Percentiles rank a stretch among this genome's conserved stretches.
phyloP scores from a whole-genome alignment of 2,329 filamentous ascomycete species.

The Colletotrichum sidae region DNA sequence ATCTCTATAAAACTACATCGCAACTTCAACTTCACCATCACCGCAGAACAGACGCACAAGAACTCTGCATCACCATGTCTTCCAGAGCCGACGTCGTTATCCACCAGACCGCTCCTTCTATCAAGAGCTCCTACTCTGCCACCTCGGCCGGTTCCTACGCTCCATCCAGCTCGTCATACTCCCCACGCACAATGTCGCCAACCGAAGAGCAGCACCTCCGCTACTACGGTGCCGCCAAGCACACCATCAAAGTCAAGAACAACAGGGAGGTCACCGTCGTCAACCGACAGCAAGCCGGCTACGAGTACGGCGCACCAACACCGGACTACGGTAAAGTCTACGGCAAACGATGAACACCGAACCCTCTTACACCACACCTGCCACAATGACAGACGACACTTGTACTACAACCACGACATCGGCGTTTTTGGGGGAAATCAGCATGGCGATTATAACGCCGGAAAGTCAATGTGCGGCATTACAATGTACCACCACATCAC shows the following conservation, averaged over 20 bases:
- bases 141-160: slow-evolving; percentile 39
- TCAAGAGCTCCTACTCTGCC: slow-evolving; percentile 43
- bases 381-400: background rate
- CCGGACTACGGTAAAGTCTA: slow-evolving; percentile 42
- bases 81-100: slow-evolving; percentile 45
- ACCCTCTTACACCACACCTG: background rate
- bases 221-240: slow-evolving; percentile 47
- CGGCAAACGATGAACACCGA: slow-evolving; percentile 36
- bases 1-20: background rate
- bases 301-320: slow-evolving; percentile 46
- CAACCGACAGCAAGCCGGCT: slow-evolving; percentile 46
- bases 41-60: background rate
- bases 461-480: slow-evolving; percentile 11
- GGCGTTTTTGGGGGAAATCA: slow-evolving; percentile 3
- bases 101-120: slow-evolving; percentile 47
- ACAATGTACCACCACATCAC: slow-evolving; percentile 3
- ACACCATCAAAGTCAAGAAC: slow-evolving; percentile 42
- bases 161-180: slow-evolving; percentile 24
- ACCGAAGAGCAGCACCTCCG: slow-evolving; percentile 41
- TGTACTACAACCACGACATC: background rate
- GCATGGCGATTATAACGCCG: background rate
- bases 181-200: slow-evolving; percentile 28
- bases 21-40: background rate
- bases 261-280: slow-evolving; percentile 47
- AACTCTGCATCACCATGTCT: slow-evolving; percentile 33